A percentile compares a stretch with the other conserved stretches of the same genome.
These are phyloP conservation scores for Chalciporus pseudorubinellus DNA, from an alignment of 768 basidiomycete genomes.

Conservation along the genomic window DNA sequence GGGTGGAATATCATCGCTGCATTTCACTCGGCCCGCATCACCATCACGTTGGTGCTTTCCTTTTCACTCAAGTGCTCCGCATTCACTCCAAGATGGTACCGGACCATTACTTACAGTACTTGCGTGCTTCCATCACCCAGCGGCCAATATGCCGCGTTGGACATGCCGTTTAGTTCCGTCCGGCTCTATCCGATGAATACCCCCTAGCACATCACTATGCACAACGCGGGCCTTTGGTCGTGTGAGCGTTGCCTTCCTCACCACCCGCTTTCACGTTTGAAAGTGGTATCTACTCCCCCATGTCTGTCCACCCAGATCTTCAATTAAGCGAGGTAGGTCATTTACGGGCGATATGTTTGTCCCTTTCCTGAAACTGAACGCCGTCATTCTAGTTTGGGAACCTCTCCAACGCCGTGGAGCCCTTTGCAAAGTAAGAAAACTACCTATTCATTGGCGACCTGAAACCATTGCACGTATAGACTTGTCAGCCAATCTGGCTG, in stretches of 20 bases:
- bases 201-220: neutral
- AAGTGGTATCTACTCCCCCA: slow-evolving; percentile 32
- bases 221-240: neutral
- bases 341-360: too few relatives aligned
- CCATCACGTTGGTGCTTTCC: too few relatives aligned
- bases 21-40: too few relatives aligned
- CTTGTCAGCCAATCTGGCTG: slow-evolving; percentile 47
- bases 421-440: slow-evolving; percentile 54
- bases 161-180: slow-evolving; percentile 11
- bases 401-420: slow-evolving; percentile 55
- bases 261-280: neutral
- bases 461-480: slow-evolving; percentile 29
- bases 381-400: slow-evolving; percentile 43
- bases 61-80: too few relatives aligned
- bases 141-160: too few relatives aligned
- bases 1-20: too few relatives aligned
- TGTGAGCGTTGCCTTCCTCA: slow-evolving; percentile 11
- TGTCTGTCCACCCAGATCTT: slow-evolving; percentile 24
- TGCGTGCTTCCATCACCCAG: neutral
- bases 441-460: neutral
- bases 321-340: slow-evolving; percentile 38
- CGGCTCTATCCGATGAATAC: slow-evolving; percentile 16
- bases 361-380: slow-evolving; percentile 4
- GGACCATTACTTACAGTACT: neutral
- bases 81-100: too few relatives aligned